These are phyloP conservation scores for Exophiala spinifera DNA, from an alignment of 2,329 filamentous ascomycete species.

Conservation along the genomic window DNA sequence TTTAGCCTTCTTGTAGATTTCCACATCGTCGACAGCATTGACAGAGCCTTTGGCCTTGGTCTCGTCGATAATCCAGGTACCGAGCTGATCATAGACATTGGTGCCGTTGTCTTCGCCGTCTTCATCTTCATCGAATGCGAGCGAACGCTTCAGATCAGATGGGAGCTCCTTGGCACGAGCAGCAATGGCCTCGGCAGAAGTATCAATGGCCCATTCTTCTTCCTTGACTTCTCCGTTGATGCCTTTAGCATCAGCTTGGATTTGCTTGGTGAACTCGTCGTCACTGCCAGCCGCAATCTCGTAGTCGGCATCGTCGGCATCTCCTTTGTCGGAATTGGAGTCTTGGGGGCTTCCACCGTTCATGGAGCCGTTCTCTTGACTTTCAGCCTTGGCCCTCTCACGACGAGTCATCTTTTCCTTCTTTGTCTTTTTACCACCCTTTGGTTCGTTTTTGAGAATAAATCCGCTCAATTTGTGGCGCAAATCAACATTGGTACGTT, in stretches of 20 bases:
- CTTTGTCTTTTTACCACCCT: conserved; percentile 95
- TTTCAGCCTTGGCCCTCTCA: conserved; percentile 67
- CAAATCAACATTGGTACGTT: conserved; percentile 85
- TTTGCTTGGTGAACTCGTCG: conserved; percentile 81
- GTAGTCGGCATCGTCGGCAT: conserved; percentile 62
- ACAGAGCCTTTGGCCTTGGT: conserved; percentile 67
- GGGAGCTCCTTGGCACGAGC: conserved; percentile 90
- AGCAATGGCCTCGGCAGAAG: conserved; percentile 91
- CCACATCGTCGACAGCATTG: conserved; percentile 77
- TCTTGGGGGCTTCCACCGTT: conserved; percentile 63
- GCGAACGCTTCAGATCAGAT: conserved; percentile 88
- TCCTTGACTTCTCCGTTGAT: conserved; percentile 70
- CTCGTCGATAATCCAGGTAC: conserved; percentile 82
- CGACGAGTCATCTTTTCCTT: conserved; percentile 82
- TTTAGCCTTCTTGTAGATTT: conserved; percentile 95
- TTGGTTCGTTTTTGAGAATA: conserved; percentile 93
- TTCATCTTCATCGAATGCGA: conserved; percentile 76
- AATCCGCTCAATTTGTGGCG: conserved; percentile 95
- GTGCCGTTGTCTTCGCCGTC: conserved; percentile 77
- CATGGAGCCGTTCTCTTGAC: conserved; percentile 53
- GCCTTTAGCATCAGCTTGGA: conserved; percentile 65
- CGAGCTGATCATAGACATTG: conserved; percentile 83
- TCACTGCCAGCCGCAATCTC: conserved; percentile 75
- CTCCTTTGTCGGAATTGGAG: conserved; percentile 60
- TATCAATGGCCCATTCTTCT: conserved; percentile 93